phyloP scores from a whole-genome alignment of 2,329 filamentous ascomycete genomes.

The Ophiosphaerella herpotricha region DNA sequence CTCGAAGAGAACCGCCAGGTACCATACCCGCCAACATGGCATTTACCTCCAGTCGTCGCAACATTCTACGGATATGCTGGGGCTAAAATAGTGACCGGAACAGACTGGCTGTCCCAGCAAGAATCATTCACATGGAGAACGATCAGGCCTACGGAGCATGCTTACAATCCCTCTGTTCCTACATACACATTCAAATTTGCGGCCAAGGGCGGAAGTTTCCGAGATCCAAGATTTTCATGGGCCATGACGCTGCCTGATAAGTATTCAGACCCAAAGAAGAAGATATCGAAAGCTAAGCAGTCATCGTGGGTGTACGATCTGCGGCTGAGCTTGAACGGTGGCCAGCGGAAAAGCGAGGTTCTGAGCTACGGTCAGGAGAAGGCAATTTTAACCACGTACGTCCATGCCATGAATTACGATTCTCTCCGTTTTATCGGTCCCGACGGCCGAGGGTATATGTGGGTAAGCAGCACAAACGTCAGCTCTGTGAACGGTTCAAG shows the following conservation, averaged over 20 bases:
- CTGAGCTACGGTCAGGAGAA: constrained; percentile 21
- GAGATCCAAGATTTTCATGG: constrained; percentile 34
- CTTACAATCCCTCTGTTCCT: constrained; percentile 14
- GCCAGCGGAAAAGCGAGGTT: constrained; percentile 31
- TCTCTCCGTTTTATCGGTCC: constrained; percentile 36
- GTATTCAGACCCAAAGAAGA: background rate
- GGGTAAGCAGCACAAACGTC: constrained; percentile 35
- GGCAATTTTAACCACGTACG: constrained; percentile 33
- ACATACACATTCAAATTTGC: constrained; percentile 33
- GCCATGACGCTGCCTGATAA: constrained; percentile 22
- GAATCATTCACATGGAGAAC: constrained; percentile 28
- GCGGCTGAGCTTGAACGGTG: constrained; percentile 24
- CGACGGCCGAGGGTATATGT: constrained; percentile 34
- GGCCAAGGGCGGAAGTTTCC: constrained; percentile 24
- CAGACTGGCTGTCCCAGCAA: constrained; percentile 34
- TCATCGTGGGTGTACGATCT: constrained; percentile 35
- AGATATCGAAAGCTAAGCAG: constrained; percentile 3
- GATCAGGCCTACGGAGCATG: constrained; percentile 19
- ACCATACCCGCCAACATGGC: constrained; percentile 41
- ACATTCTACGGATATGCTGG: constrained; percentile 27
- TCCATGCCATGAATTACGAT: constrained; percentile 40
- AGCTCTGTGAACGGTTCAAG: constrained; percentile 26
- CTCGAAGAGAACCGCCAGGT: constrained; percentile 35
- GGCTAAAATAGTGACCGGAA: constrained; percentile 10
- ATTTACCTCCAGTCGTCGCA: constrained; percentile 20